Evolutionary conservation across 2,329 filamentous ascomycete species (phyloP), one percentile per base, ranked within the genome.

Genomic region (Colletotrichum spaethianum): DNA sequence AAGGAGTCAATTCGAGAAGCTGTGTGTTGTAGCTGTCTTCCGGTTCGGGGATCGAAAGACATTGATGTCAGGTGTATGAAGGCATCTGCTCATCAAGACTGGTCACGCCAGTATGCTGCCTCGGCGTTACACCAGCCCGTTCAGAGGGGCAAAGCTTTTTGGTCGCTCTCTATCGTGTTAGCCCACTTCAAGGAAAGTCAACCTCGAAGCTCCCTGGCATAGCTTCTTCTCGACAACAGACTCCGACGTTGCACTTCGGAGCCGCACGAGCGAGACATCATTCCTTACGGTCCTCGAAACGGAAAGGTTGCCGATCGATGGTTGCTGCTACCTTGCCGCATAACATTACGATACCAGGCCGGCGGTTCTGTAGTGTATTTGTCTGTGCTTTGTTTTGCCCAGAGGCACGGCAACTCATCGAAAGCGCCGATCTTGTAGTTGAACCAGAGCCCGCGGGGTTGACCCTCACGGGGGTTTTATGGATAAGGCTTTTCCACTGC

Each of bases 251-350:
- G 63, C 33, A 48, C 28, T 42, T 52, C 14, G 38, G 57, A 36
- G 18, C 36, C 48, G 62, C 57, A 36, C 18, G n/a, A 48, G 48
- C 57, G 46, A 38, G 36, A 44, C 36, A n/a, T 2, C 16, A 20
- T n/a, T n/a, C n/a, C 36, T 18, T 23, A 26, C 57, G 18, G 28
- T 12, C 48, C 9, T 12, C 50, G 50, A 48, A 56, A 66, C 67
- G 28, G 53, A 23, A 31, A 18, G 12, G 23, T 46, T 48, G 46
- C 55, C 28, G 67, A 67, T 67, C 40, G 60, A 48, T 44, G 8
- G 28, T 20, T 26, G 18, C 46, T 23, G 36, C 53, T 36, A 66
- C 67, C 28, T 28, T 46, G 63, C 63, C 36, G 46, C 67, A 23
- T 28, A 46, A 53, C 42, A 23, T 12, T 67, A 23, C 26, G 20